A percentile compares a stretch with the other conserved stretches of the same genome.
phyloP scores from a whole-genome alignment of 495 filamentous ascomycete species.

The Astrocystis sublimbata region DNA sequence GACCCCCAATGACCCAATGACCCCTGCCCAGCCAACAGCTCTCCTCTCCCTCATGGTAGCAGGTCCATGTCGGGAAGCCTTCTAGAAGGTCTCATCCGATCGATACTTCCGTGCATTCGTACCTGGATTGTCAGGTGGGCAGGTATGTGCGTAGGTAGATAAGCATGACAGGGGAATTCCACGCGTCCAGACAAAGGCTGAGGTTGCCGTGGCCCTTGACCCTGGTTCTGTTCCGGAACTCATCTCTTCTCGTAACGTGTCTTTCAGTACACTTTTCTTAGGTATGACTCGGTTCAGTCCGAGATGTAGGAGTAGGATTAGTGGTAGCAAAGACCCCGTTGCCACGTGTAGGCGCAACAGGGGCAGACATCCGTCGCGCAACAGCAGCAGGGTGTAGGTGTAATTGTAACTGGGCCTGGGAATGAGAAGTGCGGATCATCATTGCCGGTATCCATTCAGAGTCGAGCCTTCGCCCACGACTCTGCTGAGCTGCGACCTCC shows the following conservation, averaged over 20 bases:
- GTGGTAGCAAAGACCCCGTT: background rate
- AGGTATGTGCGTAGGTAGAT: no score
- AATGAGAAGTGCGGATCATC: background rate
- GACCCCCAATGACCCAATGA: background rate
- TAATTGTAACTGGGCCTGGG: no score
- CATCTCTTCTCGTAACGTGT: no score
- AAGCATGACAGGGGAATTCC: background rate
- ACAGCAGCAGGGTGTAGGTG: background rate
- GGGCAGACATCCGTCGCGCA: background rate
- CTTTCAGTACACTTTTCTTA: no score
- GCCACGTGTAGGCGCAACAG: background rate
- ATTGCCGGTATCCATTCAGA: background rate
- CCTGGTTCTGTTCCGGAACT: background rate
- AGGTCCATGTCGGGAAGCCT: conserved; percentile 17
- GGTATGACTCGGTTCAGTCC: background rate
- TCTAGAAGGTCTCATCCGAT: conserved; percentile 24
- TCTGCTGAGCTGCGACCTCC: background rate
- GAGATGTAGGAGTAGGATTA: background rate
- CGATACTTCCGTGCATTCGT: conserved; percentile 17
- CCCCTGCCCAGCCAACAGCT: background rate
- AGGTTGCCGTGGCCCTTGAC: background rate
- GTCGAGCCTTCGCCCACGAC: background rate
- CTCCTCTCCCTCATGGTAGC: background rate
- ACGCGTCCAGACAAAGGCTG: background rate
- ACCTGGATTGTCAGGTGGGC: no score